Conservation (phyloP, 1,139 yeast genomes). For the Hyphopichia wangnamkhiaoensis region DNA sequence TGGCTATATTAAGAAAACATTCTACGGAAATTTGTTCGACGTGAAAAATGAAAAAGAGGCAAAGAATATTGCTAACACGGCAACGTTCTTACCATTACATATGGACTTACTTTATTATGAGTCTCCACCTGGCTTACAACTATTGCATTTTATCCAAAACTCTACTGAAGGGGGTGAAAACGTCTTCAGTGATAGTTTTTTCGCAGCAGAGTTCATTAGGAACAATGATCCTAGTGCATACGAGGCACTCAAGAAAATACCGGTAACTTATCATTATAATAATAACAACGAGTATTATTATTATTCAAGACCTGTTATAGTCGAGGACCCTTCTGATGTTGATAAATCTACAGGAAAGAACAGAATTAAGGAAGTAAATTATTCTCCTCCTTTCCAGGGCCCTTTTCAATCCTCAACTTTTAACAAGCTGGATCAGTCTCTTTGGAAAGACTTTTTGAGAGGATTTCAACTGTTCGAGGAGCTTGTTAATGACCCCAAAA, state of each 20-base stretch:
- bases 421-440: conserved; percentile 9
- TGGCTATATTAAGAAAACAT: conserved; percentile 72
- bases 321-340: conserved; percentile 47
- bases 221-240: conserved; percentile 64
- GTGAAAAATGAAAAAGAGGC: conserved; percentile 62
- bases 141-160: conserved; percentile 67
- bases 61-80: conserved; percentile 75
- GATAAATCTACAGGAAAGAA: conserved; percentile 28
- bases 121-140: conserved; percentile 81
- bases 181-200: conserved; percentile 72
- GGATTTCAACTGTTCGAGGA: conserved; percentile 65
- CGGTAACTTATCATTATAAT: conserved; percentile 70
- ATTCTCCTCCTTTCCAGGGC: conserved; percentile 86
- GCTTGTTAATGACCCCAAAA: conserved; percentile 52
- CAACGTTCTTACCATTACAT: conserved; percentile 68
- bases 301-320: conserved; percentile 65
- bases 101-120: conserved; percentile 81
- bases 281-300: conserved; percentile 66
- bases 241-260: conserved; percentile 60
- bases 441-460: conserved; percentile 55
- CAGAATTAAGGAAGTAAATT: conserved; percentile 57
- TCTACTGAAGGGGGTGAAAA: conserved; percentile 70
- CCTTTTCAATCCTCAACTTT: conserved; percentile 53
- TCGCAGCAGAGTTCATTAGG: conserved; percentile 60
- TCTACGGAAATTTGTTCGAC: conserved; percentile 75